Evolutionary conservation across 352 stramenopile species (phyloP).

Genomic region (Halophytophthora batemanensis): DNA sequence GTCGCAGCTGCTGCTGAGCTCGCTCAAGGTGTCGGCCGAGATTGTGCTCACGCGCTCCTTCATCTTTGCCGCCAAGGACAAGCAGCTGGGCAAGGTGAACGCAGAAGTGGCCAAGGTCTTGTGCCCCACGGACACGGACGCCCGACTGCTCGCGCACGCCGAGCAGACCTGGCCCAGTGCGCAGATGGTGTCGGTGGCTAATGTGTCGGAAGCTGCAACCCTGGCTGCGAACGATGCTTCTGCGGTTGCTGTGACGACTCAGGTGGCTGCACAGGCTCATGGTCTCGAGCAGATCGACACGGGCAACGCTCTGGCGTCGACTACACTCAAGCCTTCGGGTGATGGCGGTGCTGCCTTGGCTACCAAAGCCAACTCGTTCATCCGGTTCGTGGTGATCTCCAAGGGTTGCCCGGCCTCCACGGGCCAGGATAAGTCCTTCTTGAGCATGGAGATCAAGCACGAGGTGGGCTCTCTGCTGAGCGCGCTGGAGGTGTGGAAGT

Average conservation of each 20-base stretch:
- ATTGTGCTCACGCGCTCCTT: conserved; percentile 69
- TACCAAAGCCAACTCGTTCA: conserved; percentile 37
- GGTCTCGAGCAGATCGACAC: conserved; percentile 51
- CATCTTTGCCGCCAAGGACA: conserved; percentile 62
- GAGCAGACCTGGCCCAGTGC: conserved; percentile 75
- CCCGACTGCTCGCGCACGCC: conserved; percentile 48
- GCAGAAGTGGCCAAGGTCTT: conserved; percentile 62
- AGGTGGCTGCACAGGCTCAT: conserved; percentile 34
- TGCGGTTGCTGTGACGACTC: conserved; percentile 57
- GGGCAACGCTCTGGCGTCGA: conserved; percentile 43
- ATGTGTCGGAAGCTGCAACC: conserved; percentile 59
- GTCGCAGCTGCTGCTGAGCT: conserved; percentile 57
- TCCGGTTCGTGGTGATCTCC: conserved; percentile 75
- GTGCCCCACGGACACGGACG: conserved; percentile 51
- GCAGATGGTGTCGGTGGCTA: conserved; percentile 57
- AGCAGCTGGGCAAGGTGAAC: conserved; percentile 30
- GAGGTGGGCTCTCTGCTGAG: conserved; percentile 82
- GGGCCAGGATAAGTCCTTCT: conserved; percentile 77
- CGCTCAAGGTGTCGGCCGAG: conserved; percentile 78
- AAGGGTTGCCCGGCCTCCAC: conserved; percentile 62
- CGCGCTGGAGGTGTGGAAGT: conserved; percentile 81
- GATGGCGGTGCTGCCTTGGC: background rate
- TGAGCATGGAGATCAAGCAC: conserved; percentile 86
- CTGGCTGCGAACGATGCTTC: conserved; percentile 32
- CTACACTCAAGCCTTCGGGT: conserved; percentile 30